phyloP scores from a whole-genome alignment of 306 rosid species.

The Fragaria vesca region DNA sequence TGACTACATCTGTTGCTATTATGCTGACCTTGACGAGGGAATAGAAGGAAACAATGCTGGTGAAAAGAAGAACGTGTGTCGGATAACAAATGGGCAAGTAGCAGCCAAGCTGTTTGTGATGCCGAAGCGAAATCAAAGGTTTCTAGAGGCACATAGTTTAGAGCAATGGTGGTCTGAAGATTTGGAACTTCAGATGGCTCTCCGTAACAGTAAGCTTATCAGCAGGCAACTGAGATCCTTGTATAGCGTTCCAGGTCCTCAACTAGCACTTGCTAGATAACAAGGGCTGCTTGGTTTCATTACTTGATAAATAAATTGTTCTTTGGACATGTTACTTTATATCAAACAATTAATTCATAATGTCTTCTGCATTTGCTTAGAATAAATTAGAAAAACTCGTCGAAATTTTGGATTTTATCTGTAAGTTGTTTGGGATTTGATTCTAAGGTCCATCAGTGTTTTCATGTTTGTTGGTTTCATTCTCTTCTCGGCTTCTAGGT shows the following conservation, averaged over 20 bases:
- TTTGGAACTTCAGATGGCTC: conserved; percentile 70
- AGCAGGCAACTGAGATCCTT: conserved; percentile 79
- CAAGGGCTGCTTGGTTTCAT: not conserved
- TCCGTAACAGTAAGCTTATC: conserved; percentile 69
- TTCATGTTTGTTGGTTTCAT: conserved; percentile 32
- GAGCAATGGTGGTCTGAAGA: conserved; percentile 98
- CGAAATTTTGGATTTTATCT: no score
- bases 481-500: conserved; percentile 34
- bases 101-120: conserved; percentile 79
- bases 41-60: conserved; percentile 28
- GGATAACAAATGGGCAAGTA: conserved; percentile 37
- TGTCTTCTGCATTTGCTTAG: not conserved
- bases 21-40: conserved; percentile 47
- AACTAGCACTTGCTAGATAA: conserved; percentile 6
- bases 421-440: not conserved
- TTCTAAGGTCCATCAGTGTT: not conserved
- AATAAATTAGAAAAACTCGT: not conserved
- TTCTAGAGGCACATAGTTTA: conserved; percentile 85
- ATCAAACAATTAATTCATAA: not conserved
- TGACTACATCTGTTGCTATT: conserved; percentile 86
- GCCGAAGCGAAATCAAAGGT: conserved; percentile 82
- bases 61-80: conserved; percentile 44
- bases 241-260: conserved; percentile 48
- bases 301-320: not conserved
- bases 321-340: not conserved